phyloP scores from a whole-genome alignment of 768 basidiomycete genomes.

The Pholiota microspora region DNA sequence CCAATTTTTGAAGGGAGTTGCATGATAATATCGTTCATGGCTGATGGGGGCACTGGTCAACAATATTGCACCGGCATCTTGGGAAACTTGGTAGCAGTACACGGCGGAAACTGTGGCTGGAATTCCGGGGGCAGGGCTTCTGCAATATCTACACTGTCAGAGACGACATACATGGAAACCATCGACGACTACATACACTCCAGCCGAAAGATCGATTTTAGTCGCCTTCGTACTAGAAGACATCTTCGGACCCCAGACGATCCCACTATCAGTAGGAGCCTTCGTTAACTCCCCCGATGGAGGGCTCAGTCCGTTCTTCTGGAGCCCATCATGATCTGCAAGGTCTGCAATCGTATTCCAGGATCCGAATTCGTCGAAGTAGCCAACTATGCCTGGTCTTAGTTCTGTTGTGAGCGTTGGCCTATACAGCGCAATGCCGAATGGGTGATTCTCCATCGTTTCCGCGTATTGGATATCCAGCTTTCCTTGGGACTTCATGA shows the following conservation, averaged over 20 bases:
- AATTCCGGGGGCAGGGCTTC: conserved; percentile 16
- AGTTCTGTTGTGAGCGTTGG: conserved; percentile 14
- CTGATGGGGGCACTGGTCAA: conserved; percentile 20
- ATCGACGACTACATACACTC: conserved; percentile 19
- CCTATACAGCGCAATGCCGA: conserved; percentile 22
- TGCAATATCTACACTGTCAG: neutral
- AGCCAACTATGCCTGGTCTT: conserved; percentile 20
- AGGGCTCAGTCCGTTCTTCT: conserved; percentile 13
- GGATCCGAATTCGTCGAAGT: conserved; percentile 20
- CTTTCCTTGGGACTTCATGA: conserved; percentile 9
- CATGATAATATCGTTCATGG: conserved; percentile 20
- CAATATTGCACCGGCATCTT: conserved; percentile 19
- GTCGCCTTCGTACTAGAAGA: conserved; percentile 14
- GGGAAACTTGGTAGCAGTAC: conserved; percentile 19
- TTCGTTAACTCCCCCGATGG: conserved; percentile 14
- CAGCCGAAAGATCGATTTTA: conserved; percentile 18
- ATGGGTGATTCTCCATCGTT: conserved; percentile 23
- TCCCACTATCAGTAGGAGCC: conserved; percentile 19
- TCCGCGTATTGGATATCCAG: conserved; percentile 21
- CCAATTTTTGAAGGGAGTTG: conserved; percentile 22
- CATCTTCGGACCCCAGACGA: conserved; percentile 22
- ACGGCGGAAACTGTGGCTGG: conserved; percentile 20
- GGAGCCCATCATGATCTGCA: conserved; percentile 8
- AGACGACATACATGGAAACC: too few relatives aligned
- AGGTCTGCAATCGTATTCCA: conserved; percentile 24